phyloP scores from a whole-genome alignment of 352 stramenopile species.

The Phytophthora multivora region DNA sequence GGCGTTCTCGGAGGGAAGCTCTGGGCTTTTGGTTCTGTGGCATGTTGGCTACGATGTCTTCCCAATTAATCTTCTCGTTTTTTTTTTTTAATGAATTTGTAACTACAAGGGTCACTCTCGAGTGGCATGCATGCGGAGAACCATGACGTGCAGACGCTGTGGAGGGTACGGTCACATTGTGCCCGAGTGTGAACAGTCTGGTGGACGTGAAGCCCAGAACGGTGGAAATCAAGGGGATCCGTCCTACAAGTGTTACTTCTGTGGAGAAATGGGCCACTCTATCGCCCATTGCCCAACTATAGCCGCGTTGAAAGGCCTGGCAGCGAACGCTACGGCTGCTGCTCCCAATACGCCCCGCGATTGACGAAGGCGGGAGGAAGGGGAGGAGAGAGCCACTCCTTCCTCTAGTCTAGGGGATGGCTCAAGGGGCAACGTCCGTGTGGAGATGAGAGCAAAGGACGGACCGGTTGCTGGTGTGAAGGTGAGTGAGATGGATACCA shows the following conservation, averaged over 20 bases:
- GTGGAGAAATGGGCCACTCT: neutral
- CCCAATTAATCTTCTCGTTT: neutral
- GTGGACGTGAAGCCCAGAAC: neutral
- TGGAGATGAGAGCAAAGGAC: neutral
- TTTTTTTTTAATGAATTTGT: too few species aligned
- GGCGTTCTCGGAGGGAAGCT: neutral
- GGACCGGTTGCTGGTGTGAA: neutral
- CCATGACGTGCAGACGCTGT: neutral
- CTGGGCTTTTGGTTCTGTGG: neutral
- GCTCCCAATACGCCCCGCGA: neutral
- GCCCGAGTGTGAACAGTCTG: neutral
- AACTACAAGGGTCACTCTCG: neutral
- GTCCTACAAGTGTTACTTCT: neutral
- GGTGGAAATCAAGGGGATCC: neutral
- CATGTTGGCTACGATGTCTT: neutral
- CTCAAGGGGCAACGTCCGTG: neutral
- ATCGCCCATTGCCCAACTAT: neutral
- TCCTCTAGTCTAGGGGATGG: neutral
- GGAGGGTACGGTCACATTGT: neutral
- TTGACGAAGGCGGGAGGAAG: neutral
- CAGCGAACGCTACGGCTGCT: too few species aligned
- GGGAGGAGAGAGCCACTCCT: neutral
- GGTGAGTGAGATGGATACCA: neutral
- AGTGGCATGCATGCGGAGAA: neutral
- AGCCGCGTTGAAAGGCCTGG: neutral